A percentile compares a stretch with the other conserved stretches of the same genome.
Evolutionary conservation across 2,329 filamentous ascomycete species (phyloP).

Genomic region (Ustulina deusta): DNA sequence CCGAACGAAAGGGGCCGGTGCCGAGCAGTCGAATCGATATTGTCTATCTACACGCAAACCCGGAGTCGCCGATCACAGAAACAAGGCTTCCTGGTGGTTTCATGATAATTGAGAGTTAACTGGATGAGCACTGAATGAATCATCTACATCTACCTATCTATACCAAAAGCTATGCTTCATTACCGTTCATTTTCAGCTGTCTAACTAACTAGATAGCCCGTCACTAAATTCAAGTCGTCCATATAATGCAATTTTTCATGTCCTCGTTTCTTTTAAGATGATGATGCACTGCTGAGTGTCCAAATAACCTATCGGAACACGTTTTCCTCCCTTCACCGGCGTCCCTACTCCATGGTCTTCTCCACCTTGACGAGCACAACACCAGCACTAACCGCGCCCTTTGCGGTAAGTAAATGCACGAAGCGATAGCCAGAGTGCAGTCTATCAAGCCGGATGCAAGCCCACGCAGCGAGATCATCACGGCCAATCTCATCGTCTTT

Average conservation of each 20-base stretch:
- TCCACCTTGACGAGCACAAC: conserved; percentile 82
- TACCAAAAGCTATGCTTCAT: conserved; percentile 5
- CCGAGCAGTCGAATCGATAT: background rate
- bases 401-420: conserved; percentile 77
- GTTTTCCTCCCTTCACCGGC: background rate
- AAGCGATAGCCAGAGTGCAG: conserved; percentile 81
- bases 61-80: background rate
- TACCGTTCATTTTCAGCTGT: background rate
- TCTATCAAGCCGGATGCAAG: conserved; percentile 86
- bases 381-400: conserved; percentile 74
- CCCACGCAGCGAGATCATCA: conserved; percentile 87
- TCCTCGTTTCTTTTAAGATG: background rate
- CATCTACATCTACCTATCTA: background rate
- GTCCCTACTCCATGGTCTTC: conserved; percentile 48
- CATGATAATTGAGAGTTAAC: background rate
- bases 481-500: conserved; percentile 85
- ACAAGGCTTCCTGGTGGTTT: background rate
- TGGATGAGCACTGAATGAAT: background rate
- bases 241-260: background rate
- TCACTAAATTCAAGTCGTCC: background rate
- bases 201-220: background rate
- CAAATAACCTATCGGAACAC: background rate
- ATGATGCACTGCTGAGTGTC: background rate
- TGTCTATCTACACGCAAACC: background rate
- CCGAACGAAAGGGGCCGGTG: background rate